Evolutionary conservation across 1,139 yeast genomes (phyloP).

Genomic region (Hemisphaericaspora subhashii): DNA sequence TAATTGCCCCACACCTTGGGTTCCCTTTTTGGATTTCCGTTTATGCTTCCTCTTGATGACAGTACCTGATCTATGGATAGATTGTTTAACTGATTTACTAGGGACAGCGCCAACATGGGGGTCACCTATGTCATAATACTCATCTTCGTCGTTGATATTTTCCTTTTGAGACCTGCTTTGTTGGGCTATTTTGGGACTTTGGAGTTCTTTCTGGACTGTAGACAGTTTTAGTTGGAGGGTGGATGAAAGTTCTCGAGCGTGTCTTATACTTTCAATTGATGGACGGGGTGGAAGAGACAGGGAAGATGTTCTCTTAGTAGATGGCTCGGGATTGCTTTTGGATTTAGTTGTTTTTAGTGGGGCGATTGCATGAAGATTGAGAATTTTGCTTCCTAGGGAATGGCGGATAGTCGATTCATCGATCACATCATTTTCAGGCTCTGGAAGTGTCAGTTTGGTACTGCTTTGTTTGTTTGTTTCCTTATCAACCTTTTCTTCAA

Average conservation of each 20-base stretch:
- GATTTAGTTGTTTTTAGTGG: too few relatives aligned
- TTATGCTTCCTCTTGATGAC: constrained; percentile 17
- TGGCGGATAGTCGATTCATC: not conserved
- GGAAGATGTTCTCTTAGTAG: not conserved
- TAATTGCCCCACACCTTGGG: constrained; percentile 19
- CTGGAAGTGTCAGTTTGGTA: not conserved
- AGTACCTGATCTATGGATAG: constrained; percentile 20
- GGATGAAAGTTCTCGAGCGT: constrained; percentile 34
- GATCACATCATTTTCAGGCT: not conserved
- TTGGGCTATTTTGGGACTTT: constrained; percentile 3
- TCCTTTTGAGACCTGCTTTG: not conserved
- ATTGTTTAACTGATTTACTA: constrained; percentile 38
- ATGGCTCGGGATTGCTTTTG: not conserved
- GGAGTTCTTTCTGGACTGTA: constrained; percentile 14
- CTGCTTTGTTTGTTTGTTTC: not conserved
- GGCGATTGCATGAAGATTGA: not conserved
- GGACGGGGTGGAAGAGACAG: constrained; percentile 42
- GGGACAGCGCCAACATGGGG: too few relatives aligned
- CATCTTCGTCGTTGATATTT: constrained; percentile 26
- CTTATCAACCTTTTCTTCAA: constrained; percentile 2
- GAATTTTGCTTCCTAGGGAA: not conserved
- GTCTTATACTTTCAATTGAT: constrained; percentile 27
- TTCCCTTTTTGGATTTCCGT: constrained; percentile 15
- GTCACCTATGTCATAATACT: constrained; percentile 40
- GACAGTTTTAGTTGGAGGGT: constrained; percentile 9